Percentiles rank a stretch among this genome's conserved stretches.
phyloP scores from a whole-genome alignment of 371 early-diverging fungal species.

The Parasitella parasitica region DNA sequence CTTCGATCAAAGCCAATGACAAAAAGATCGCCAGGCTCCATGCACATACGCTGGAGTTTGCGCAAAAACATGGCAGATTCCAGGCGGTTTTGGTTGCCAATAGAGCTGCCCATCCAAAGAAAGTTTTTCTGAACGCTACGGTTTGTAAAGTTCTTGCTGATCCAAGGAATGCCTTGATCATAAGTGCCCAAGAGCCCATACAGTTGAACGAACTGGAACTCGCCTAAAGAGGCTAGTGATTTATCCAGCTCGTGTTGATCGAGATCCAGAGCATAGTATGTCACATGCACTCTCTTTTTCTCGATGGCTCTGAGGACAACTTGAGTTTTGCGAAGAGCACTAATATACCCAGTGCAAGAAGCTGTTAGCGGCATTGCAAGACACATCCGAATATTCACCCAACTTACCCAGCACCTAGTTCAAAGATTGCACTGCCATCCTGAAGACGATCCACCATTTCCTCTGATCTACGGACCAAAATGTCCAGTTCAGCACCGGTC shows the following conservation, averaged over 20 bases:
- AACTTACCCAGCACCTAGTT: constrained; percentile 83
- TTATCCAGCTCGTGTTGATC: constrained; percentile 76
- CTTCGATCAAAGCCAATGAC: constrained; percentile 84
- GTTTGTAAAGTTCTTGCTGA: constrained; percentile 44
- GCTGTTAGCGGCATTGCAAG: not conserved
- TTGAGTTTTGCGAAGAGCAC: constrained; percentile 86
- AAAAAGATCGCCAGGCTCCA: constrained; percentile 73
- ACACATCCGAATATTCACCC: not conserved
- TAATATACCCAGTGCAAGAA: constrained; percentile 22
- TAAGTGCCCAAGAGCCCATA: constrained; percentile 89
- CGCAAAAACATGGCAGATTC: constrained; percentile 56
- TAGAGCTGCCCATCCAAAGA: constrained; percentile 89
- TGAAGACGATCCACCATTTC: constrained; percentile 66
- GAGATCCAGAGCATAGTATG: constrained; percentile 93
- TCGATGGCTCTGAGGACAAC: constrained; percentile 76
- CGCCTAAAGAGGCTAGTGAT: constrained; percentile 50
- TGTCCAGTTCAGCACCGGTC: constrained; percentile 79
- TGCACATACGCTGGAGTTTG: constrained; percentile 39
- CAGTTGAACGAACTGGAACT: constrained; percentile 56
- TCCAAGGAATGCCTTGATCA: constrained; percentile 74
- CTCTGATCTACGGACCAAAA: constrained; percentile 62
- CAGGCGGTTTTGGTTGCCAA: constrained; percentile 73
- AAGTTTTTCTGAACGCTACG: constrained; percentile 60
- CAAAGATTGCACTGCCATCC: constrained; percentile 72
- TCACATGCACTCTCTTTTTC: constrained; percentile 56